Evolutionary conservation across 306 rosid species (phyloP).

Genomic region (Phaseolus lunatus): DNA sequence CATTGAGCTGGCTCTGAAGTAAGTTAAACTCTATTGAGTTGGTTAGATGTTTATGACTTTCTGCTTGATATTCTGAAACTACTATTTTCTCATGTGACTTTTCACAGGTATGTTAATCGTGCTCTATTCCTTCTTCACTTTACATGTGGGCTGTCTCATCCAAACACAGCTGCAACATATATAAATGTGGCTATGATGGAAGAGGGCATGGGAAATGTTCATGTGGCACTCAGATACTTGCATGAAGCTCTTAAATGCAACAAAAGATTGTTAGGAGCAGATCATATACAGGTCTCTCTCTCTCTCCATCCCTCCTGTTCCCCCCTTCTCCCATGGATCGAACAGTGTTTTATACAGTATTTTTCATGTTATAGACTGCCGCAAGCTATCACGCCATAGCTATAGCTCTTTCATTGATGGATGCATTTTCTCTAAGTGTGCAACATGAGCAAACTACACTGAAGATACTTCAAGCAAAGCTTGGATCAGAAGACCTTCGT

Average conservation of each 20-base stretch:
- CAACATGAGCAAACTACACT: slow-evolving; percentile 98
- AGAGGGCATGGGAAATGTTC: slow-evolving; percentile 97
- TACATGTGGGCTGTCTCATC: slow-evolving; percentile 94
- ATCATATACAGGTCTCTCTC: slow-evolving; percentile 87
- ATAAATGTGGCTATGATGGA: slow-evolving; percentile 99
- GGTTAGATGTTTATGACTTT: slow-evolving; percentile 40
- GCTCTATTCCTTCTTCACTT: slow-evolving; percentile 96
- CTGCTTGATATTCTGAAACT: slow-evolving; percentile 38
- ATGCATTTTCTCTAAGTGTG: slow-evolving; percentile 92
- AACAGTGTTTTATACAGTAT: slow-evolving; percentile 25
- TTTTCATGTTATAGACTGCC: slow-evolving; percentile 73
- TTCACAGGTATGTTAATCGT: slow-evolving; percentile 85
- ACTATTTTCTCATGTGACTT: slow-evolving; percentile 36
- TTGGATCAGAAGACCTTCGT: slow-evolving; percentile 93
- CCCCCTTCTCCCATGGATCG: not conserved
- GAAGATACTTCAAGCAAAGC: slow-evolving; percentile 86
- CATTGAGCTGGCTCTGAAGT: slow-evolving; percentile 95
- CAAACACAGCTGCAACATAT: slow-evolving; percentile 98
- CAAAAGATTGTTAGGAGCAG: slow-evolving; percentile 90
- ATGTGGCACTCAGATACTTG: slow-evolving; percentile 92
- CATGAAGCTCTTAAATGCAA: slow-evolving; percentile 99
- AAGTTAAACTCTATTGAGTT: slow-evolving; percentile 49
- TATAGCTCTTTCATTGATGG: slow-evolving; percentile 97
- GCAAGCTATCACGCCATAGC: slow-evolving; percentile 99
- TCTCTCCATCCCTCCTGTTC: not conserved